phyloP scores from a whole-genome alignment of 139 green algal genomes.

The Tetradesmus obliquus region DNA sequence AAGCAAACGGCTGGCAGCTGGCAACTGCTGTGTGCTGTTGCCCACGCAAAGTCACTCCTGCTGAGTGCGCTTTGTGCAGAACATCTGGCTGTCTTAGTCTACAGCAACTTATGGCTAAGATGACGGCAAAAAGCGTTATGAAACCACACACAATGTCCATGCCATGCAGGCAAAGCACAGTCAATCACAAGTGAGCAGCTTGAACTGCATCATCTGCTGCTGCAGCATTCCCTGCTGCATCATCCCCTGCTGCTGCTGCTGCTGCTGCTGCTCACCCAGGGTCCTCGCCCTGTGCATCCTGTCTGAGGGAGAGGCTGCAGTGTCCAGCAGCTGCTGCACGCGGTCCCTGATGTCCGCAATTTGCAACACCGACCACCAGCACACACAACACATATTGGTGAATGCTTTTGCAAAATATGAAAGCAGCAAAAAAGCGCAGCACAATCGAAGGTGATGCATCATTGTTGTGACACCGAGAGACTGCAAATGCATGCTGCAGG shows the following conservation, averaged over 20 bases:
- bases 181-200: neutral
- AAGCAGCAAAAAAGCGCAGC: neutral
- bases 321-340: neutral
- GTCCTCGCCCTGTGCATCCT: neutral
- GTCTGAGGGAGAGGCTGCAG: neutral
- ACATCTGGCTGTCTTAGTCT: neutral
- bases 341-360: slow-evolving; percentile 9
- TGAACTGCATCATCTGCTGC: neutral
- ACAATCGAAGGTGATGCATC: neutral
- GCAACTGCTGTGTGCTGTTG: neutral
- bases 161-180: neutral
- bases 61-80: neutral
- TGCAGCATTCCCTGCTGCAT: neutral
- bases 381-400: neutral
- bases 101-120: neutral
- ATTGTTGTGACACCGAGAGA: neutral
- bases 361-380: neutral
- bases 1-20: neutral
- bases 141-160: neutral
- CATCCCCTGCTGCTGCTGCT: no score
- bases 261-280: neutral
- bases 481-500: neutral
- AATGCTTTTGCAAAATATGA: neutral
- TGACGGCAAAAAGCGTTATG: neutral
- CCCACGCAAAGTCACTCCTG: neutral